Evolutionary conservation across 352 stramenopile species (phyloP).

Genomic region (Globisporangium apiculatum): DNA sequence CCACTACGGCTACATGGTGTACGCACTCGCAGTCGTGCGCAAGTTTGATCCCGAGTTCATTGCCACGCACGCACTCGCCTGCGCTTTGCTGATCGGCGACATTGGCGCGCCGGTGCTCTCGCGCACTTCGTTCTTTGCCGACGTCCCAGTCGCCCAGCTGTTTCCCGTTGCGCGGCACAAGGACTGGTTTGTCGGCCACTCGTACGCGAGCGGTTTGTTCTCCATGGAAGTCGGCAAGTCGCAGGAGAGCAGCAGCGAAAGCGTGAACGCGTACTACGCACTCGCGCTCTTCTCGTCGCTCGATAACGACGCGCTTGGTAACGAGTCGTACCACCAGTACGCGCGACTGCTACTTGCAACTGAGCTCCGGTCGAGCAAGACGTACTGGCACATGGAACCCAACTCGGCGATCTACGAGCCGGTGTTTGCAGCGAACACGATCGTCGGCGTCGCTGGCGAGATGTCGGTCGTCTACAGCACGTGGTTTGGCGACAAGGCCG

Average conservation of each 20-base stretch:
- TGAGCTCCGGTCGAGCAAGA: slow-evolving; percentile 90
- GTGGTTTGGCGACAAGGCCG: slow-evolving; percentile 68
- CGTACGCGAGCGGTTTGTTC: slow-evolving; percentile 94
- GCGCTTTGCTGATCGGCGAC: slow-evolving; percentile 56
- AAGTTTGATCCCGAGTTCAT: slow-evolving; percentile 77
- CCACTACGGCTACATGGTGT: slow-evolving; percentile 94
- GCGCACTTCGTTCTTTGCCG: slow-evolving; percentile 41
- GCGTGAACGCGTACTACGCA: slow-evolving; percentile 94
- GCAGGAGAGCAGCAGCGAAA: slow-evolving; percentile 95
- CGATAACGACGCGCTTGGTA: slow-evolving; percentile 28
- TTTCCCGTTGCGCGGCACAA: slow-evolving; percentile 91
- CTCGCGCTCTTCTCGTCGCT: slow-evolving; percentile 84
- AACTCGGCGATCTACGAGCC: slow-evolving; percentile 75
- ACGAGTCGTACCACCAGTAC: slow-evolving; percentile 77
- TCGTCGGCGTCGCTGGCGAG: slow-evolving; percentile 75
- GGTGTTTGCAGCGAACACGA: slow-evolving; percentile 64
- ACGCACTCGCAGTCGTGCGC: slow-evolving; percentile 67
- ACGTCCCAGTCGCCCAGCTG: slow-evolving; percentile 42
- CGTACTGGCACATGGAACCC: slow-evolving; percentile 94
- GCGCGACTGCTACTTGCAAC: slow-evolving; percentile 87
- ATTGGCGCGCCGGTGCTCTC: slow-evolving; percentile 49
- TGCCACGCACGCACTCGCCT: slow-evolving; percentile 36
- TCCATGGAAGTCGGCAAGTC: slow-evolving; percentile 92
- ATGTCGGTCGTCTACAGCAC: slow-evolving; percentile 78
- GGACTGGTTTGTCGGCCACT: slow-evolving; percentile 96